A percentile compares a stretch with the other conserved stretches of the same genome.
phyloP scores from a whole-genome alignment of 495 filamentous ascomycete genomes.

The Xylaria bambusicola region DNA sequence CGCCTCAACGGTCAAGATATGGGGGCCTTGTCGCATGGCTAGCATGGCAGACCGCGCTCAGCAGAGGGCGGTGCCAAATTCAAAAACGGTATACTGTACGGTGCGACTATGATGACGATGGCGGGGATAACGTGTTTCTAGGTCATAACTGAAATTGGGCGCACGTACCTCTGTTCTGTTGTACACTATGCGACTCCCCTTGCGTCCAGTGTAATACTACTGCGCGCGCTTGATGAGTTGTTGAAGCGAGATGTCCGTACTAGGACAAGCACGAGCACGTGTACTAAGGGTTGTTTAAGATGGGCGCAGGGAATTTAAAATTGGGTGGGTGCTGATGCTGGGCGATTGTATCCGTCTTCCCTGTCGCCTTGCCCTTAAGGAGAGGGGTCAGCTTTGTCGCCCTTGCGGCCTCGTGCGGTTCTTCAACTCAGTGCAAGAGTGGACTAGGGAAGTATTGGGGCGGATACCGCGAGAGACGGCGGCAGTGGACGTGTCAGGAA shows the following conservation, averaged over 20 bases:
- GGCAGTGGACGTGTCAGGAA: constrained; percentile 4
- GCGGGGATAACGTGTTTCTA: neutral
- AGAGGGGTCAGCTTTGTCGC: neutral
- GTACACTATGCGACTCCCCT: too few relatives aligned
- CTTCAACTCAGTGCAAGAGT: neutral
- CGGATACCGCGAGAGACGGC: neutral
- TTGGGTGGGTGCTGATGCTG: constrained; percentile 11
- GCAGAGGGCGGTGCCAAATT: neutral
- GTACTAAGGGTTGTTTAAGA: neutral
- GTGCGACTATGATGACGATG: neutral
- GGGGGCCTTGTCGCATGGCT: neutral
- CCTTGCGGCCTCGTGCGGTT: neutral
- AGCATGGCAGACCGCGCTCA: neutral
- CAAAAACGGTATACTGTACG: neutral
- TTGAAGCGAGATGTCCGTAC: neutral
- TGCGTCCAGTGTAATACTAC: too few relatives aligned
- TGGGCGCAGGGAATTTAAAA: constrained; percentile 12
- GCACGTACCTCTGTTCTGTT: constrained; percentile 13
- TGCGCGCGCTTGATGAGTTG: too few relatives aligned
- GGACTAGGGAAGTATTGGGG: neutral
- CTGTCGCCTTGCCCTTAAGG: neutral
- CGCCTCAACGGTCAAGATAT: neutral
- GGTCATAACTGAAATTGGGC: neutral
- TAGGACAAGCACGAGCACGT: too few relatives aligned
- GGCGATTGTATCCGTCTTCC: constrained; percentile 16